A percentile compares a stretch with the other conserved stretches of the same genome.
phyloP scores from a whole-genome alignment of 2,329 filamentous ascomycete species.

The Fusarium sp. region DNA sequence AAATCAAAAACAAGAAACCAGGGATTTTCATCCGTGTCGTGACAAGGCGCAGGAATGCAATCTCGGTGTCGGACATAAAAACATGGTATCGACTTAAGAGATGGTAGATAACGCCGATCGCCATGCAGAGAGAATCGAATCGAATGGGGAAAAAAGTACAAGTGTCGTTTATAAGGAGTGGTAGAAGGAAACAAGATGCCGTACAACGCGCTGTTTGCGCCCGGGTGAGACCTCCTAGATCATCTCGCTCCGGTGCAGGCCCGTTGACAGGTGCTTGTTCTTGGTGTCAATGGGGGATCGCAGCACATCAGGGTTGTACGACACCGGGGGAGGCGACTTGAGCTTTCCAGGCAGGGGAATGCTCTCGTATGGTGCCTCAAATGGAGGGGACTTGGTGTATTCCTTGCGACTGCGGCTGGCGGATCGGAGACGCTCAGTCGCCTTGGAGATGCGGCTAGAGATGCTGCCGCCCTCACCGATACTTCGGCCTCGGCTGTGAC shows the following conservation, averaged over 20 bases:
- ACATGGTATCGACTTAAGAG: conserved; percentile 37
- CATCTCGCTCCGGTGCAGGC: conserved; percentile 67
- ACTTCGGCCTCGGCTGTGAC: conserved; percentile 70
- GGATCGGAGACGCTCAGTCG: conserved; percentile 71
- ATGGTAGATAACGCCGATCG: conserved; percentile 51
- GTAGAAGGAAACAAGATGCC: conserved; percentile 30
- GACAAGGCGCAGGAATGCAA: conserved; percentile 23
- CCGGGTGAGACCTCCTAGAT: conserved; percentile 55
- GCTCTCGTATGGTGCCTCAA: conserved; percentile 58
- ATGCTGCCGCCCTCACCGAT: conserved; percentile 64
- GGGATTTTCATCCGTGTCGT: not conserved
- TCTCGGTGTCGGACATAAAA: conserved; percentile 10
- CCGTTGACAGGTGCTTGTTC: conserved; percentile 61
- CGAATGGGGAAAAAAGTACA: conserved; percentile 22
- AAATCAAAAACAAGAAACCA: conserved; percentile 17
- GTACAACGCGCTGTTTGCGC: conserved; percentile 7
- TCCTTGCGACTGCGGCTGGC: conserved; percentile 68
- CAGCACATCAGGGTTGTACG: conserved; percentile 53
- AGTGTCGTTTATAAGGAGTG: conserved; percentile 32
- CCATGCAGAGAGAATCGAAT: conserved; percentile 54
- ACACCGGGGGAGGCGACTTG: conserved; percentile 52
- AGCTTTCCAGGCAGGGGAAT: conserved; percentile 49
- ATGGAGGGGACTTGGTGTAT: conserved; percentile 40
- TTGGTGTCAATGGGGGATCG: conserved; percentile 50
- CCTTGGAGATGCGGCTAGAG: conserved; percentile 66